Base-by-base conservation (phyloP, 306 rosid species). In the Quercus cerris region DNA sequence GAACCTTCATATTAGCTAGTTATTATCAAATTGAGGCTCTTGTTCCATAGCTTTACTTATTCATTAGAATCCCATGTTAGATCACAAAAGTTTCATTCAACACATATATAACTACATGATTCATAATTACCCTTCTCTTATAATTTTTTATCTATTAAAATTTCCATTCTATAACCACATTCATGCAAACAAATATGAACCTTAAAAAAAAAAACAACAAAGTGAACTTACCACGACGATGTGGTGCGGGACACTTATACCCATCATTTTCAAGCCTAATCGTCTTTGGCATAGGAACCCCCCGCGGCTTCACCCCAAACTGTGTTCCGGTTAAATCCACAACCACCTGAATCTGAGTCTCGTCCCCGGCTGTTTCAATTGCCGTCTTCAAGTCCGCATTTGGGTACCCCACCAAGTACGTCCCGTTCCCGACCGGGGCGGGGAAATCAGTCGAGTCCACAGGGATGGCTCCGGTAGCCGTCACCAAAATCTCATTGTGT, bases 251-350 rank as follows among this genome's bases (percentile, higher is more conserved):
- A 84, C 99, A 95, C 75, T 87, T 89, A 59, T 63, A 93, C 3
- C 99, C 99, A 61, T 93, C 97, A 28, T 93, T 93, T 19, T 38
- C 83, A 0, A 95, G 94, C 41, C 49, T 77, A 18, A 95, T 87
- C 12, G 92, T 83, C 85, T 87, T 95, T 2, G 99, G 99, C 99
- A 95, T 83, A 0, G 99, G 99, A 1, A 66, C 75, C 0, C 83
- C 77, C 0, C 27, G 73, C 0, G 75, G 54, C 22, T 81, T 87
- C 20, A 88, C 75, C 4, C 99, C 99, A 22, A 95, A 95, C 73
- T 81, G 84, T 0, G 98, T 84, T 1, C 99, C 99, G 0, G 15
- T 75, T 6, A 95, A 33, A 25, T 22, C 13, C 58, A 93, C 25
- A 72, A 13, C 84, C 2, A 83, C 92, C 46, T 80, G 71, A 84